phyloP scores from a whole-genome alignment of 2,329 filamentous ascomycete species.

The Diaporthe velutina region DNA sequence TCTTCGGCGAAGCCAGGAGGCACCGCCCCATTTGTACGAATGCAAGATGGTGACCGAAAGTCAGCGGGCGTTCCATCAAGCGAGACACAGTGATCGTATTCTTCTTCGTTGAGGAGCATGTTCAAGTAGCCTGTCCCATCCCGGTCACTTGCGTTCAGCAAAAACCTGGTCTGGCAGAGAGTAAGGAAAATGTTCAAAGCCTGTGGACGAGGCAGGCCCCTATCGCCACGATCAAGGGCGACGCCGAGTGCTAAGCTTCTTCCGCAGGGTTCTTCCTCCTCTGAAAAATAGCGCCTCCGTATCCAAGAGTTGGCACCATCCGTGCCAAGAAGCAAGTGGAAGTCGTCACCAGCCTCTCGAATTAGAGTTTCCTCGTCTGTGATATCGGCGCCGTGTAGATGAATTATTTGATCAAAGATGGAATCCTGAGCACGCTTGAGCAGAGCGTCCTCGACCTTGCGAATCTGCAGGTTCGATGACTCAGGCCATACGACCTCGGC shows the following conservation, averaged over 20 bases:
- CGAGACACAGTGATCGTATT: constrained; percentile 51
- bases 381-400: constrained; percentile 46
- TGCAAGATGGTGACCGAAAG: constrained; percentile 50
- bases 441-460: constrained; percentile 53
- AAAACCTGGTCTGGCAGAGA: constrained; percentile 52
- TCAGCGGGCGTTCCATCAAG: constrained; percentile 49
- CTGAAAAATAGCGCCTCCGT: constrained; percentile 49
- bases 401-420: constrained; percentile 48
- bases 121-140: constrained; percentile 52
- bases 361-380: not conserved
- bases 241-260: constrained; percentile 51
- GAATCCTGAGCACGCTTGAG: constrained; percentile 50
- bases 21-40: constrained; percentile 46
- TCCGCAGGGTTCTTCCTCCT: constrained; percentile 51
- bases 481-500: constrained; percentile 53
- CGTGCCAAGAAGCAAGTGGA: constrained; percentile 52
- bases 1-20: constrained; percentile 48
- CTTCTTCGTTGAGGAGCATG: constrained; percentile 53
- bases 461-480: constrained; percentile 53
- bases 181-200: constrained; percentile 53
- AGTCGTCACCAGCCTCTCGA: constrained; percentile 42
- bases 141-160: constrained; percentile 52
- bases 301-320: constrained; percentile 54
- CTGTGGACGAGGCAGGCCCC: constrained; percentile 51
- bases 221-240: constrained; percentile 49